Percentiles rank a stretch among this genome's conserved stretches.
Conservation (phyloP, 306 rosid species). For the Begonia loranthoides region DNA sequence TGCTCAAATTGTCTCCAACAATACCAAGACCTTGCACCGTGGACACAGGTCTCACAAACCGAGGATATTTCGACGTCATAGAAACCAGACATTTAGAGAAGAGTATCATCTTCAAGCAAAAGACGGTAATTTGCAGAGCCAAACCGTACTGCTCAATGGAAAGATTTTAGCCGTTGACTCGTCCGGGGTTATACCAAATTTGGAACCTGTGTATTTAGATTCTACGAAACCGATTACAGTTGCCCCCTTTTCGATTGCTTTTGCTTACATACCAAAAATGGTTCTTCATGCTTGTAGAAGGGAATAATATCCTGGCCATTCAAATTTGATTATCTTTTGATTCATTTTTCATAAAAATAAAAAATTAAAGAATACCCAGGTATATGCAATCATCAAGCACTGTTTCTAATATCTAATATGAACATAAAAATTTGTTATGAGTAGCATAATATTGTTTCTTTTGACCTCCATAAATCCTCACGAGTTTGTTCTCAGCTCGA, state of each 20-base stretch:
- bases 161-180: constrained; percentile 40
- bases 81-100: constrained; percentile 29
- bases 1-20: constrained; percentile 19
- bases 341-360: no score
- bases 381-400: no score
- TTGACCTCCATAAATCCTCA: no score
- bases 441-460: no score
- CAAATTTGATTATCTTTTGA: no score
- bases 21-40: constrained; percentile 12
- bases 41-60: constrained; percentile 15
- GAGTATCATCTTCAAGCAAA: constrained; percentile 68
- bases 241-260: constrained; percentile 65
- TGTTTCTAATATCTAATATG: no score
- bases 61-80: constrained; percentile 7
- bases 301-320: no score
- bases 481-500: no score
- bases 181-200: constrained; percentile 54
- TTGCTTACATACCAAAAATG: constrained; percentile 63
- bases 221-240: constrained; percentile 44
- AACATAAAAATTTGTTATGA: no score
- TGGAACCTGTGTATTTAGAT: constrained; percentile 44
- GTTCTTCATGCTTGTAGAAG: constrained; percentile 36
- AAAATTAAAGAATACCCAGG: no score
- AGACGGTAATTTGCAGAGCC: constrained; percentile 64
- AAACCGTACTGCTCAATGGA: constrained; percentile 64